Evolutionary conservation across 73 alveolate genomes (phyloP).

Genomic region (Uronychia setigera): DNA sequence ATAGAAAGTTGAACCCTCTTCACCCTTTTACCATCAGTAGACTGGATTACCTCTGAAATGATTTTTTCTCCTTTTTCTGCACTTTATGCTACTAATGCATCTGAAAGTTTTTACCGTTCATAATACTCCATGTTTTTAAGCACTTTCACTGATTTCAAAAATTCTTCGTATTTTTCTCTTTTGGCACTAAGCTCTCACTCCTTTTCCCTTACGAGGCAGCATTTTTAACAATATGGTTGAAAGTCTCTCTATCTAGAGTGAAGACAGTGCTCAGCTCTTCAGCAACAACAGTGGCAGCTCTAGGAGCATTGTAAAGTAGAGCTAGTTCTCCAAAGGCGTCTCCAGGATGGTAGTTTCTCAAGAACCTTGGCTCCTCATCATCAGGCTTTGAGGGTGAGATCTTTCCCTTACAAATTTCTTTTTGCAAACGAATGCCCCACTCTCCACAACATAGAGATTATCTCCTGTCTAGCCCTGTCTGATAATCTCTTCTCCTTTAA

Average conservation of each 20-base stretch:
- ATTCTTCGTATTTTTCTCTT: conserved; percentile 90
- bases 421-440: conserved; percentile 82
- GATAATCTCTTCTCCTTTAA: conserved; percentile 80
- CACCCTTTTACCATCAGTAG: conserved; percentile 79
- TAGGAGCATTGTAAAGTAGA: conserved; percentile 89
- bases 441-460: conserved; percentile 93
- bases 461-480: conserved; percentile 98
- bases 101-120: conserved; percentile 88
- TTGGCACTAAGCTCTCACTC: conserved; percentile 87
- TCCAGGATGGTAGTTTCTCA: conserved; percentile 58
- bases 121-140: conserved; percentile 84
- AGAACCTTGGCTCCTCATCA: conserved; percentile 66
- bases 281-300: conserved; percentile 90
- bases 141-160: conserved; percentile 74
- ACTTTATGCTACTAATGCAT: conserved; percentile 72
- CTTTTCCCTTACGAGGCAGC: conserved; percentile 79
- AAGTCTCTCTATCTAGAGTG: conserved; percentile 91
- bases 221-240: conserved; percentile 91
- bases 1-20: conserved; percentile 91
- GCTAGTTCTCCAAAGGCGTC: conserved; percentile 86
- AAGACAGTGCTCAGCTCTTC: conserved; percentile 63
- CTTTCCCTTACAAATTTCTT: conserved; percentile 49
- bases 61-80: conserved; percentile 73
- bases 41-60: conserved; percentile 69
- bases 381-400: conserved; percentile 69